A percentile compares a stretch with the other conserved stretches of the same genome.
These are phyloP conservation scores for Xylariomycetidae sp. DNA, from an alignment of 2,329 filamentous ascomycete species.

Conservation along the genomic window DNA sequence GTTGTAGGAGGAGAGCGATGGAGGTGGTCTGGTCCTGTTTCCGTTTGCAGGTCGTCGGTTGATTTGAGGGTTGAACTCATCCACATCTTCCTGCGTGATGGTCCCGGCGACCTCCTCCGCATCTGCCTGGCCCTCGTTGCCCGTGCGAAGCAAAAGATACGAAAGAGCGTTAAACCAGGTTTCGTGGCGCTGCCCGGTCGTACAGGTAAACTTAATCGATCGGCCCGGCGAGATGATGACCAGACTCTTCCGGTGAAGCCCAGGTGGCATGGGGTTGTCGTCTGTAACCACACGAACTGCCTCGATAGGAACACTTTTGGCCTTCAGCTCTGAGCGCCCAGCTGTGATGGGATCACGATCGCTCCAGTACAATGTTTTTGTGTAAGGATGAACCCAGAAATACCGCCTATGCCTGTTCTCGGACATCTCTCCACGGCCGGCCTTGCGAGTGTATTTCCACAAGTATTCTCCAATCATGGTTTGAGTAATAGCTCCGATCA, in stretches of 20 bases:
- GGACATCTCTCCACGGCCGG: slow-evolving; percentile 84
- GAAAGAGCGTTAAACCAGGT: slow-evolving; percentile 98
- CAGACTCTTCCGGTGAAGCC: slow-evolving; percentile 89
- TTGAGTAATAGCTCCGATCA: slow-evolving; percentile 98
- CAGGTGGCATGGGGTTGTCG: slow-evolving; percentile 92
- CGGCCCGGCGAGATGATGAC: slow-evolving; percentile 86
- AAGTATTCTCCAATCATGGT: slow-evolving; percentile 99
- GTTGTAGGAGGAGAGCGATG: slow-evolving; percentile 75
- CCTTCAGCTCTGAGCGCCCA: slow-evolving; percentile 68
- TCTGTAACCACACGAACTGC: slow-evolving; percentile 88
- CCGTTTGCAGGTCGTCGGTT: slow-evolving; percentile 33
- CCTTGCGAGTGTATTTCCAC: slow-evolving; percentile 97
- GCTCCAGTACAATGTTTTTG: slow-evolving; percentile 94
- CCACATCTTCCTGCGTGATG: slow-evolving; percentile 58
- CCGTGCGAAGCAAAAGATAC: slow-evolving; percentile 79
- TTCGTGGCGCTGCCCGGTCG: slow-evolving; percentile 90
- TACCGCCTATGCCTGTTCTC: slow-evolving; percentile 88
- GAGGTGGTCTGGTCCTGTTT: slow-evolving; percentile 50
- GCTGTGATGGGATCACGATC: slow-evolving; percentile 78
- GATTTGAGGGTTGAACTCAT: slow-evolving; percentile 76
- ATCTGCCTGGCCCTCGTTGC: slow-evolving; percentile 57
- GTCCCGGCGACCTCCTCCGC: slow-evolving; percentile 54
- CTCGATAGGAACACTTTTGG: slow-evolving; percentile 92
- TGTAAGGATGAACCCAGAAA: slow-evolving; percentile 99
- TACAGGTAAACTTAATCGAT: slow-evolving; percentile 88